Conservation (phyloP, 1,284 basidiomycete species). For the Boletus albobrunnescens region DNA sequence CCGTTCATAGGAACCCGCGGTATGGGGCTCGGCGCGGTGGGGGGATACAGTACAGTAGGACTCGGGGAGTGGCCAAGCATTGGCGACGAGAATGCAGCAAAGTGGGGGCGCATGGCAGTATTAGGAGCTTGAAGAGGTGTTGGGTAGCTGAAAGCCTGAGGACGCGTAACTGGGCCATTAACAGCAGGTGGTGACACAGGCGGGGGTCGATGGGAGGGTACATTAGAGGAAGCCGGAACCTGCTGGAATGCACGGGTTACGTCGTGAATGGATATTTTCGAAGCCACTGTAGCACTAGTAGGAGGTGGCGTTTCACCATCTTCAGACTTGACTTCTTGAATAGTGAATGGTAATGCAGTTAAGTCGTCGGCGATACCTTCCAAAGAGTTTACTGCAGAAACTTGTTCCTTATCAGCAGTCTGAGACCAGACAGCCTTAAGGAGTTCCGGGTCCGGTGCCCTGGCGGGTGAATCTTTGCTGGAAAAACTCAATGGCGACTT, state of each 20-base stretch:
- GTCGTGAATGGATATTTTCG: constrained; percentile 73
- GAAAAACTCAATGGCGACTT: constrained; percentile 54
- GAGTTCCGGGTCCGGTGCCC: constrained; percentile 71
- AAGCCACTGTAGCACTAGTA: constrained; percentile 46
- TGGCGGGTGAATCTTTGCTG: constrained; percentile 59
- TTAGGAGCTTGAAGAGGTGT: constrained; percentile 37
- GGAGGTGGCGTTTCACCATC: constrained; percentile 77
- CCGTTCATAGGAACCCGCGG: constrained; percentile 61
- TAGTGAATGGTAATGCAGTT: constrained; percentile 66
- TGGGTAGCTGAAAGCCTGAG: constrained; percentile 36
- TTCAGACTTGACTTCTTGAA: constrained; percentile 78
- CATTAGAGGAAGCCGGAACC: constrained; percentile 54
- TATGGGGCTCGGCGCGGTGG: constrained; percentile 57
- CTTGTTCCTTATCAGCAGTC: constrained; percentile 58
- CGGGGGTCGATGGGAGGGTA: constrained; percentile 40
- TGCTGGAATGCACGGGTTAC: constrained; percentile 80
- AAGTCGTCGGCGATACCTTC: constrained; percentile 76
- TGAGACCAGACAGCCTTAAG: constrained; percentile 83
- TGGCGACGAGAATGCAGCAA: constrained; percentile 57
- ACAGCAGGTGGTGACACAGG: constrained; percentile 47
- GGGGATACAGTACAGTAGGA: constrained; percentile 58
- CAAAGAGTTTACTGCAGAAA: constrained; percentile 69
- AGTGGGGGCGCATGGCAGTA: constrained; percentile 50
- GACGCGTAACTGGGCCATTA: constrained; percentile 44
- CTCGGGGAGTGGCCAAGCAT: constrained; percentile 67